These are phyloP conservation scores for Leptographium radiaticola DNA, from an alignment of 2,329 filamentous ascomycete genomes.

Conservation along the genomic window DNA sequence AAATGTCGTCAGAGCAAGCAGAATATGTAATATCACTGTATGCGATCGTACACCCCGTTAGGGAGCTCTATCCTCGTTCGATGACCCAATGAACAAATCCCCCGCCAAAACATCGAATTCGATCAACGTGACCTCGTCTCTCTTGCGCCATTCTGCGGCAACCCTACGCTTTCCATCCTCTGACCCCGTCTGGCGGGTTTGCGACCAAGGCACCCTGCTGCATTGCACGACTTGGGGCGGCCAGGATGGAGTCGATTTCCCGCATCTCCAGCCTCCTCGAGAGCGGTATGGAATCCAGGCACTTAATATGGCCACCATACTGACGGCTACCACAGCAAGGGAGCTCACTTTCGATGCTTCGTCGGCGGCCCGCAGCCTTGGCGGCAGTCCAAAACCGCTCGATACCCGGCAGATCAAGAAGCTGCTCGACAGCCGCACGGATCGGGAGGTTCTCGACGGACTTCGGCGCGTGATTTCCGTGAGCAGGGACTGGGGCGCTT, in stretches of 20 bases:
- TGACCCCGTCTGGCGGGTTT: not conserved
- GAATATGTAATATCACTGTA: not conserved
- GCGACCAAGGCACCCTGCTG: not conserved
- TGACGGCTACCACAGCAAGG: constrained; percentile 46
- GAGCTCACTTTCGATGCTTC: constrained; percentile 97
- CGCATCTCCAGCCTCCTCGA: constrained; percentile 89
- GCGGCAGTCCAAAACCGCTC: constrained; percentile 46
- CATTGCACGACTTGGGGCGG: not conserved
- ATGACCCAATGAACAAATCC: not conserved
- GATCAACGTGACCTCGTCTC: not conserved
- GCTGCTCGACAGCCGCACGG: constrained; percentile 83
- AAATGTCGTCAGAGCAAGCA: not conserved
- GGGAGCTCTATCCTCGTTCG: not conserved
- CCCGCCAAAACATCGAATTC: not conserved
- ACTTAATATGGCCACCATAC: not conserved
- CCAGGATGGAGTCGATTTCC: constrained; percentile 83
- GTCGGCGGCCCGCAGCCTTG: constrained; percentile 62
- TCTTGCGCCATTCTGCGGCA: not conserved
- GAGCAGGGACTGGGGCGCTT: too few relatives aligned
- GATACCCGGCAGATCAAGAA: constrained; percentile 84
- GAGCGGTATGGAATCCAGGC: constrained; percentile 50
- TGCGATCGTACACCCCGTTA: not conserved
- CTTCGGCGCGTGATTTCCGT: constrained; percentile 80
- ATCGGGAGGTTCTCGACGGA: constrained; percentile 85
- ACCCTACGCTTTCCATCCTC: not conserved